Evolutionary conservation across 495 filamentous ascomycete species (phyloP).

Genomic region (Neurospora discreta): DNA sequence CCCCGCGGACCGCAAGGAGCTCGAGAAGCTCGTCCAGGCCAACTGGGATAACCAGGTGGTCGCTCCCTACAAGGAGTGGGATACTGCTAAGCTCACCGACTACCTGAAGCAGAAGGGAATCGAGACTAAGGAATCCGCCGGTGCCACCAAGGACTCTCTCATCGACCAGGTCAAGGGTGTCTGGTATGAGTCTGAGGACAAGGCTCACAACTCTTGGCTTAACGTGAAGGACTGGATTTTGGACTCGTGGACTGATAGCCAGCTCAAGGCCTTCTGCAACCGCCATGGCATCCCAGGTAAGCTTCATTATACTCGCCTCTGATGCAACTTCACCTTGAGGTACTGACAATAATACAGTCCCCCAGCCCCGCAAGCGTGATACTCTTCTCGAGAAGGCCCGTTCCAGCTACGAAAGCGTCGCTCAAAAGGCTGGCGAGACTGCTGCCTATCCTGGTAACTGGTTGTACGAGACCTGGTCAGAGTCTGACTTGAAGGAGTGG

Average conservation of each 20-base stretch:
- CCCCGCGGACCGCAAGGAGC: slow-evolving; percentile 74
- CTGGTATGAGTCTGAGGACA: slow-evolving; percentile 70
- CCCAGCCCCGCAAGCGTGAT: slow-evolving; percentile 79
- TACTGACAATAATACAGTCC: slow-evolving; percentile 24
- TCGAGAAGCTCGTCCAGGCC: slow-evolving; percentile 71
- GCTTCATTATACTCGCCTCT: not conserved
- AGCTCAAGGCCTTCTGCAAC: slow-evolving; percentile 88
- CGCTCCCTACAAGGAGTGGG: slow-evolving; percentile 61
- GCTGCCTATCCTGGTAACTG: slow-evolving; percentile 86
- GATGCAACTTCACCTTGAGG: too few species aligned
- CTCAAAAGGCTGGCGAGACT: slow-evolving; percentile 76
- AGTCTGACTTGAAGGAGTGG: slow-evolving; percentile 53
- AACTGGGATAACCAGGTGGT: slow-evolving; percentile 72
- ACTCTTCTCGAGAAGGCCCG: slow-evolving; percentile 66
- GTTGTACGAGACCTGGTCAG: slow-evolving; percentile 80
- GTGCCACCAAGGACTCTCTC: slow-evolving; percentile 54
- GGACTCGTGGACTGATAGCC: slow-evolving; percentile 61
- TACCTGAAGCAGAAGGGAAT: slow-evolving; percentile 60
- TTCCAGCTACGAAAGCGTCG: slow-evolving; percentile 67
- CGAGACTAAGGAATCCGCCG: slow-evolving; percentile 50
- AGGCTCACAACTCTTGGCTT: slow-evolving; percentile 54
- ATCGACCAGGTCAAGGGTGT: slow-evolving; percentile 53
- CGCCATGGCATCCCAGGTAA: slow-evolving; percentile 67
- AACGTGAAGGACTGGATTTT: slow-evolving; percentile 86
- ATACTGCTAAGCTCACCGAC: slow-evolving; percentile 47